Evolutionary conservation across 352 stramenopile genomes (phyloP).

Genomic region (Phytophthora megakarya): DNA sequence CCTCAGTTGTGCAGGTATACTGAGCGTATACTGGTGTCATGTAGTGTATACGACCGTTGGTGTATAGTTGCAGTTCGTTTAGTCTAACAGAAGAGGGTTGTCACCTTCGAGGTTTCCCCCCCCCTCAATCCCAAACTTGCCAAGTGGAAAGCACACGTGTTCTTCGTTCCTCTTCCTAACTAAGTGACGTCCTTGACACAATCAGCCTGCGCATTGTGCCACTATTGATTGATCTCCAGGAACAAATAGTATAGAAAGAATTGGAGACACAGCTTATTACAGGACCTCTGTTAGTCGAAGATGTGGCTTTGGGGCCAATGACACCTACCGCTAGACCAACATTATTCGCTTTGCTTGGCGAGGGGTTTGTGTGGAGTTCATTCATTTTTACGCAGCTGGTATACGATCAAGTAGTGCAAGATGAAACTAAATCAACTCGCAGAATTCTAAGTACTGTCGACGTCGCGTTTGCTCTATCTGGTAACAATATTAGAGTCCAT

Average conservation of each 20-base stretch:
- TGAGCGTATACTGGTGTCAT: not conserved
- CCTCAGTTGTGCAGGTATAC: not conserved
- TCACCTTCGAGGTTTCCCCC: slow-evolving; percentile 6
- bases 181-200: not conserved
- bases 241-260: not conserved
- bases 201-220: not conserved
- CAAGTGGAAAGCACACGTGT: too few relatives aligned
- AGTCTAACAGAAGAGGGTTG: slow-evolving; percentile 6
- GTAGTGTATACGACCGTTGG: not conserved
- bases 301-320: not conserved
- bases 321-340: slow-evolving; percentile 4
- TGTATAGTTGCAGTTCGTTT: not conserved
- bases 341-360: slow-evolving; percentile 26
- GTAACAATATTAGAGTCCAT: slow-evolving; percentile 16
- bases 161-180: not conserved
- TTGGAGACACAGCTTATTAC: not conserved
- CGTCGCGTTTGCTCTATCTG: slow-evolving; percentile 28
- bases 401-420: slow-evolving; percentile 25
- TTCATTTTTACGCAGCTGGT: slow-evolving; percentile 33
- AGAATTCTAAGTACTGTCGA: slow-evolving; percentile 31
- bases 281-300: not conserved
- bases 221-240: not conserved
- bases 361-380: slow-evolving; percentile 30
- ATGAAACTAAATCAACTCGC: slow-evolving; percentile 11
- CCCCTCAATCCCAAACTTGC: slow-evolving; percentile 5